phyloP scores from a whole-genome alignment of 352 stramenopile species.

The Globisporangium ultimum region DNA sequence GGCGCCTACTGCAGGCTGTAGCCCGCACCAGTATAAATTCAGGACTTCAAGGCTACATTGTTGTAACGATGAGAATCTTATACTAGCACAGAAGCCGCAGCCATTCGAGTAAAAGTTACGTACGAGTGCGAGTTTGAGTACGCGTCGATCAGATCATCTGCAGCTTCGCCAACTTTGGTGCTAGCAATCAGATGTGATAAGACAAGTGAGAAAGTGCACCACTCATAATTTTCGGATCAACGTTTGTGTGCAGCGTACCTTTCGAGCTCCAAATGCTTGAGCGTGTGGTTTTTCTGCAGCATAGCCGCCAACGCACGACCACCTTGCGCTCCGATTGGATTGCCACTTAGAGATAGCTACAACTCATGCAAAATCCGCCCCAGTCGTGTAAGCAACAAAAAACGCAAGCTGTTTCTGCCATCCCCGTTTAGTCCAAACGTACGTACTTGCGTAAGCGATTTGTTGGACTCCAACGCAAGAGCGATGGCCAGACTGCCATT shows the following conservation, averaged over 20 bases:
- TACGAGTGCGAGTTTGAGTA: slow-evolving; percentile 29
- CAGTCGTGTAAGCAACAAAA: background rate
- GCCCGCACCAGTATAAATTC: slow-evolving; percentile 31
- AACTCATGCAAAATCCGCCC: background rate
- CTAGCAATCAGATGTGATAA: slow-evolving; percentile 5
- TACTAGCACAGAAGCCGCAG: background rate
- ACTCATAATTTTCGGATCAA: background rate
- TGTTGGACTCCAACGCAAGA: slow-evolving; percentile 27
- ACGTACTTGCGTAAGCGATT: slow-evolving; percentile 19
- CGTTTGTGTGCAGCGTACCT: slow-evolving; percentile 11
- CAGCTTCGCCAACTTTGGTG: slow-evolving; percentile 16
- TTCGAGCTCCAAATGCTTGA: slow-evolving; percentile 27
- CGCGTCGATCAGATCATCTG: slow-evolving; percentile 20
- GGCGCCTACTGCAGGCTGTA: slow-evolving; percentile 21
- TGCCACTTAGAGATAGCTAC: slow-evolving; percentile 25
- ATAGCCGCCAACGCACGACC: slow-evolving; percentile 26
- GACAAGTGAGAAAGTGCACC: background rate
- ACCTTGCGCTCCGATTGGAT: slow-evolving; percentile 22
- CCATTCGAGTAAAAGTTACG: slow-evolving; percentile 5
- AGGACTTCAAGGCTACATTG: slow-evolving; percentile 23
- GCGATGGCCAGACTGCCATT: slow-evolving; percentile 24
- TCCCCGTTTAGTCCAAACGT: background rate
- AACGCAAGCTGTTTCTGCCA: background rate
- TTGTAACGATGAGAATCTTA: background rate
- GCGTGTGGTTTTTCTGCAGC: slow-evolving; percentile 25